These are phyloP conservation scores for Sclerotinia spermophila DNA, from an alignment of 2,329 filamentous ascomycete species.

Conservation along the genomic window DNA sequence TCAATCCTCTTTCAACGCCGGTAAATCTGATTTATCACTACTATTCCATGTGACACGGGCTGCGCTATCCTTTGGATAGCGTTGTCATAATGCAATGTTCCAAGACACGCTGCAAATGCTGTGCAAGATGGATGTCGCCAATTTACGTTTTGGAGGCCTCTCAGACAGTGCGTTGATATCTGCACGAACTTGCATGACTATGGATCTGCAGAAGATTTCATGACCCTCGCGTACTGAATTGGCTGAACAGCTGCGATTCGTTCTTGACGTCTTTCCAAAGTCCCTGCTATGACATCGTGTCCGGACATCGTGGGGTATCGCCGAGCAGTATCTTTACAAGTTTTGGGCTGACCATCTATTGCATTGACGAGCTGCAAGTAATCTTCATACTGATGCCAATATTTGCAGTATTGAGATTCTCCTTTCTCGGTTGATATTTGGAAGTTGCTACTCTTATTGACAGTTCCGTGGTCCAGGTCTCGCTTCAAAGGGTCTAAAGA, in stretches of 20 bases:
- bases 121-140: not conserved
- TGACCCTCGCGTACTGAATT: not conserved
- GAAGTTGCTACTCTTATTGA: not conserved
- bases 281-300: not conserved
- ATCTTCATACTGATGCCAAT: not conserved
- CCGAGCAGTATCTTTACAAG: not conserved
- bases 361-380: not conserved
- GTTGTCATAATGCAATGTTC: not conserved
- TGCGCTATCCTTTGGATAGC: not conserved
- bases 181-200: not conserved
- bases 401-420: not conserved
- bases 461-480: not conserved
- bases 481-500: not conserved
- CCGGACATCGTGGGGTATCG: too few relatives aligned
- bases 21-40: fast-evolving
- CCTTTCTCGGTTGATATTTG: not conserved
- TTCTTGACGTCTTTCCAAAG: not conserved
- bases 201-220: not conserved
- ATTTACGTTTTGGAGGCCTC: not conserved
- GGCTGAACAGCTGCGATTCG: not conserved
- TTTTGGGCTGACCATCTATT: not conserved
- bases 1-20: fast-evolving
- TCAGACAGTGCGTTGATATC: not conserved
- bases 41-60: too few relatives aligned
- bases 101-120: not conserved